Evolutionary conservation across 305 asterid species (phyloP), one percentile per base, ranked within the genome.

Genomic region (Euphrasia arctica): DNA sequence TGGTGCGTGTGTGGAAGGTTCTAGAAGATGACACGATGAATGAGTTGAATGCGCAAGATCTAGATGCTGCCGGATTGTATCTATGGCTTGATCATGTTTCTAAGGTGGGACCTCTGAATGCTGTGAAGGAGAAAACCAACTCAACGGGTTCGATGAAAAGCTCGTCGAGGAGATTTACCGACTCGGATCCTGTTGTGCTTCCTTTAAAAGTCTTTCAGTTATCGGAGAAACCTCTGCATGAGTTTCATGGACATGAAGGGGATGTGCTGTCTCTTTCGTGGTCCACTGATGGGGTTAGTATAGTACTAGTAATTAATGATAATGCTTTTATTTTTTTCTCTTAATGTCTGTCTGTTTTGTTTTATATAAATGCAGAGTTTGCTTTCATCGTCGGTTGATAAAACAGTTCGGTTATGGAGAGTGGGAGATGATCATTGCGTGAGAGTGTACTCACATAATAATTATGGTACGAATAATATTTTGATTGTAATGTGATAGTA

Each of bases 1-100:
- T 76, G 18, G 91, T 90, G 61, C 95, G 97, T 56, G 85, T 90
- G 9, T 90, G 97, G 97, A 83, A 74, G 79, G 94, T 90, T 60
- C 77, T 79, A 9, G 90, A 81, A 66, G 88, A 79, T 64, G 94
- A 87, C 65, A 62, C 60, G 58, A 67, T 69, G 5, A 77, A 69
- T 60, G 70, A 70, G 70, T 54, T 80, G 22, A 63, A 74, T 60
- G 49, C 67, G 45, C 84, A 79, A 56, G 82, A 82, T 55, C 14
- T 42, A n/a, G 91, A 90, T 64, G 86, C 96, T 12, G 82, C 91
- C 0, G 82, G 80, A 67, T 56, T 77, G 32, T 85, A 79, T 72
- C 82, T 82, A 54, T 83, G 93, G 1, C 54, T 85, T 50, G 79
- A 78, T 68, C 78, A 82, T 32, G 70, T 66, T 22, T 81, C 87